These are phyloP conservation scores for Cladosporium austrohemisphaericum DNA, from an alignment of 2,329 filamentous ascomycete genomes.

Conservation along the genomic window DNA sequence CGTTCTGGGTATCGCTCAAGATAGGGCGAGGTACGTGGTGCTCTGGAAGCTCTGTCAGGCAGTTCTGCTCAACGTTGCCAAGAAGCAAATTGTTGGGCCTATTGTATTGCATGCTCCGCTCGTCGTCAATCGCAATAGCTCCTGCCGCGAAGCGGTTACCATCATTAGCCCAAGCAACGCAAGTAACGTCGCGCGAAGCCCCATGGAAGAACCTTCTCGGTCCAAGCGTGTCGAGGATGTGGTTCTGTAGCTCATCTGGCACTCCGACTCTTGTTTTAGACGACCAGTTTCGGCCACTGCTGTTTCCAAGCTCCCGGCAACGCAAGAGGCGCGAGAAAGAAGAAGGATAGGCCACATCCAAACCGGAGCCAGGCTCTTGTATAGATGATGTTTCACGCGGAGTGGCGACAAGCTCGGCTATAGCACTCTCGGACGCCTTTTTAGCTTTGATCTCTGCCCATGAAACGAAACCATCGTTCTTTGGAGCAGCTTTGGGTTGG, in stretches of 20 bases:
- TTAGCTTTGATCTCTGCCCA: slow-evolving; percentile 18
- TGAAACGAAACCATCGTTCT: slow-evolving; percentile 23
- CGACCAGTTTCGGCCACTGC: slow-evolving; percentile 20
- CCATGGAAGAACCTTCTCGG: slow-evolving; percentile 51
- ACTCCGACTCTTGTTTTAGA: not conserved
- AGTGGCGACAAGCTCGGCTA: not conserved
- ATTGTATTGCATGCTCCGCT: slow-evolving; percentile 59
- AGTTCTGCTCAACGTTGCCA: slow-evolving; percentile 43
- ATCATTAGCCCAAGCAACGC: slow-evolving; percentile 54
- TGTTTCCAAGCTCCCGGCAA: slow-evolving; percentile 27
- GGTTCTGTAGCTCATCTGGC: slow-evolving; percentile 28
- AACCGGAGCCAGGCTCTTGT: not conserved
- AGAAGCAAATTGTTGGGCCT: slow-evolving; percentile 54
- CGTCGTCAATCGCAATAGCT: slow-evolving; percentile 53
- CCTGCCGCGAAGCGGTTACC: slow-evolving; percentile 55
- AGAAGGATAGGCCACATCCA: slow-evolving; percentile 14
- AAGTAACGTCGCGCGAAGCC: slow-evolving; percentile 56
- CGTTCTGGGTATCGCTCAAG: slow-evolving; percentile 31
- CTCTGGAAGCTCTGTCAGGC: slow-evolving; percentile 51
- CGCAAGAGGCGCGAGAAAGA: slow-evolving; percentile 23
- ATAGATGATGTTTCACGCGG: no score
- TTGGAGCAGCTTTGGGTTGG: not conserved
- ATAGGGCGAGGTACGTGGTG: slow-evolving; percentile 47
- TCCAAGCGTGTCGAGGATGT: slow-evolving; percentile 39
- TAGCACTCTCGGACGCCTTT: not conserved